Conservation (phyloP, 2,329 filamentous ascomycete genomes). For the Neofusicoccum umdonicola region DNA sequence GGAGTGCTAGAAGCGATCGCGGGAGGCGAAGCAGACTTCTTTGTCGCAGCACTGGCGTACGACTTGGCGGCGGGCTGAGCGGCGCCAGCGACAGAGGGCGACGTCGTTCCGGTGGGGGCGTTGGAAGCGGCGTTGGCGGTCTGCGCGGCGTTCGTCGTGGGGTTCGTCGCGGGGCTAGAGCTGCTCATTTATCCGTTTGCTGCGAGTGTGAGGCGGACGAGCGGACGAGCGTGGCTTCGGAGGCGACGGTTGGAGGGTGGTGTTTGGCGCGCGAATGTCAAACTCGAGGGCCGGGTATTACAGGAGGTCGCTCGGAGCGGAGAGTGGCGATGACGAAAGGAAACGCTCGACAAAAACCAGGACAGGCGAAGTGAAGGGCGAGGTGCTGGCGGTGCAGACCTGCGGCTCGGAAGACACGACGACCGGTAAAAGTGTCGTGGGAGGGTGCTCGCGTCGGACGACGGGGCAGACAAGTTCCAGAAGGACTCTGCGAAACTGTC, state of each 20-base stretch:
- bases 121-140: constrained; percentile 47
- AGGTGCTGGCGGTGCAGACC: constrained; percentile 10
- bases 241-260: background rate
- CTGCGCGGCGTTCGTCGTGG: constrained; percentile 48
- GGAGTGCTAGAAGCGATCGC: constrained; percentile 52
- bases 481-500: constrained; percentile 37
- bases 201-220: constrained; percentile 12
- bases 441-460: background rate
- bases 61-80: constrained; percentile 56
- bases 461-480: constrained; percentile 32
- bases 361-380: constrained; percentile 16
- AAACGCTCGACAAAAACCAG: constrained; percentile 13
- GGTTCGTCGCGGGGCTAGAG: constrained; percentile 52
- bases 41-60: constrained; percentile 63
- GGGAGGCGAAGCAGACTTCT: constrained; percentile 50
- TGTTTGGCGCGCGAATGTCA: constrained; percentile 28
- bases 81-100: constrained; percentile 53
- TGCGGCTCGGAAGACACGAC: constrained; percentile 22
- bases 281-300: constrained; percentile 26
- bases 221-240: constrained; percentile 21
- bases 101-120: constrained; percentile 51
- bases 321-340: constrained; percentile 9
- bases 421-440: constrained; percentile 15
- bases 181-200: constrained; percentile 57
- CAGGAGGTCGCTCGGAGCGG: constrained; percentile 21